Conservation (phyloP, 2,329 filamentous ascomycete species). For the Ceratocystis diversiconidia region DNA sequence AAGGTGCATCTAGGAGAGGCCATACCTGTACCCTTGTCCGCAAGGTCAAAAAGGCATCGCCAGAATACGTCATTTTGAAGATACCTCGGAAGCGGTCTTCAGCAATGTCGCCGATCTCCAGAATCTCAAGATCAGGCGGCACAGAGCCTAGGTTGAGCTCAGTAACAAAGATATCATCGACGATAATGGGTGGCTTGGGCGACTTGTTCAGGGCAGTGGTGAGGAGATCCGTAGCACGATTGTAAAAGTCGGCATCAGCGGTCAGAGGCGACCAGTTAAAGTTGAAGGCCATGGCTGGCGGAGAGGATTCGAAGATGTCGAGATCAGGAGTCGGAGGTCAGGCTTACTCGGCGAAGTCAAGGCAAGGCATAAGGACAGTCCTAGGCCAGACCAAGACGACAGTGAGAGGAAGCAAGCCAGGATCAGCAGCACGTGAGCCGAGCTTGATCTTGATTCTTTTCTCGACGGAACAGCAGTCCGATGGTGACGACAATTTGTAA, state of each 20-base stretch:
- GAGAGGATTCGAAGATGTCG: neutral
- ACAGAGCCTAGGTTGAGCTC: constrained; percentile 93
- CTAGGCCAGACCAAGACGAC: neutral
- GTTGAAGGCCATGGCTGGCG: constrained; percentile 79
- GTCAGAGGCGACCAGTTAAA: constrained; percentile 99
- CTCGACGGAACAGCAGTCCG: too few species aligned
- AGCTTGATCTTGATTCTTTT: too few species aligned
- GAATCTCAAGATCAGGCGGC: constrained; percentile 85
- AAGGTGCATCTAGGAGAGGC: neutral
- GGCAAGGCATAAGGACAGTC: neutral
- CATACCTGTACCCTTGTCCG: constrained; percentile 83
- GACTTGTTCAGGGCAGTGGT: constrained; percentile 95
- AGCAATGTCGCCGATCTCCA: constrained; percentile 93
- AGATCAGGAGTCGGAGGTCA: neutral
- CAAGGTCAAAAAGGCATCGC: constrained; percentile 87
- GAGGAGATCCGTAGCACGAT: constrained; percentile 81
- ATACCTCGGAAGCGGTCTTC: constrained; percentile 96
- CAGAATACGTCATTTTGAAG: constrained; percentile 97
- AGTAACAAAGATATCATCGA: constrained; percentile 96
- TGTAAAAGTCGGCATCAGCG: constrained; percentile 82
- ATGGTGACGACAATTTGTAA: too few species aligned
- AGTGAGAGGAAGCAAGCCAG: neutral
- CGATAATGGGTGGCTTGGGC: constrained; percentile 94
- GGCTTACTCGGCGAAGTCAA: neutral
- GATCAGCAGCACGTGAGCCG: neutral